Percentiles rank a stretch among this genome's conserved stretches.
These are phyloP conservation scores for Collybia sordida DNA, from an alignment of 768 basidiomycete species.

Conservation along the genomic window DNA sequence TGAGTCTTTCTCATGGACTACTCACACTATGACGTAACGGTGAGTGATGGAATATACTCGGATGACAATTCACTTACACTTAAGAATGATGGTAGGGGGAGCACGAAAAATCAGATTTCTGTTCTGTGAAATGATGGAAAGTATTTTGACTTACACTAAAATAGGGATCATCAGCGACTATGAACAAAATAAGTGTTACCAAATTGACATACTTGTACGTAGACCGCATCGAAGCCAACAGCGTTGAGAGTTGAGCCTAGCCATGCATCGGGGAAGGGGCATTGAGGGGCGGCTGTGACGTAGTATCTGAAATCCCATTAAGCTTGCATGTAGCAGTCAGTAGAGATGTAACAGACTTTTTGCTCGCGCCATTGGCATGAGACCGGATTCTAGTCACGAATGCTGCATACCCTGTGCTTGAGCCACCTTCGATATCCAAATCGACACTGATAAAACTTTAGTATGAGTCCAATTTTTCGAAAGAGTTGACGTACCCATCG, in stretches of 20 bases:
- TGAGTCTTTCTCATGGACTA: neutral
- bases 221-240: slow-evolving; percentile 65
- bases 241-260: slow-evolving; percentile 51
- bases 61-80: slow-evolving; percentile 11
- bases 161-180: neutral
- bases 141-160: slow-evolving; percentile 8
- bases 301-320: slow-evolving; percentile 40
- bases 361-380: slow-evolving; percentile 44
- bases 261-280: slow-evolving; percentile 61
- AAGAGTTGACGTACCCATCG: slow-evolving; percentile 47
- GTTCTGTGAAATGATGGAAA: neutral
- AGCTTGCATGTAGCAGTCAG: neutral
- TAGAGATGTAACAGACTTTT: slow-evolving; percentile 33
- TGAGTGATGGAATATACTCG: neutral
- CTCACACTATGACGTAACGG: slow-evolving; percentile 7
- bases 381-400: slow-evolving; percentile 47
- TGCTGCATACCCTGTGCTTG: slow-evolving; percentile 40
- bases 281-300: slow-evolving; percentile 54
- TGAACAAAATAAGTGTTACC: neutral
- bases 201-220: slow-evolving; percentile 55
- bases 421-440: slow-evolving; percentile 65
- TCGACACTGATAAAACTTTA: slow-evolving; percentile 40
- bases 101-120: too few relatives aligned
- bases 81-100: neutral
- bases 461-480: neutral